Percentiles rank a stretch among this genome's conserved stretches.
Conservation (phyloP, 2,329 filamentous ascomycete genomes). For the Verticillium dahliae region DNA sequence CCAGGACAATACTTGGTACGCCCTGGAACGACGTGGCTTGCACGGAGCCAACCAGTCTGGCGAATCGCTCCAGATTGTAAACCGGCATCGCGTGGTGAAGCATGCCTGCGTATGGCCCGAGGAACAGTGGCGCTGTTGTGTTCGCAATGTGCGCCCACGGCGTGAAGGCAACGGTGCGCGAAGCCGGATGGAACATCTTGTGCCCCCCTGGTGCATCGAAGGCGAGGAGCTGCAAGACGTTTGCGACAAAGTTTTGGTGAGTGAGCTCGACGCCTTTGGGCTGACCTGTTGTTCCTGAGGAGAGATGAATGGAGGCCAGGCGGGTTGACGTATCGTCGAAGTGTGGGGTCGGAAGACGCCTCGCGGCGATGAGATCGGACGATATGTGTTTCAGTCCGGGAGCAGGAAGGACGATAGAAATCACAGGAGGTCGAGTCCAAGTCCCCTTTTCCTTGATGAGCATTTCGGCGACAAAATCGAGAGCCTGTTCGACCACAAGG, state of each 20-base stretch:
- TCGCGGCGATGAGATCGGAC: slow-evolving; percentile 22
- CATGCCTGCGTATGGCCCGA: slow-evolving; percentile 35
- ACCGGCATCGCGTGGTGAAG: slow-evolving; percentile 35
- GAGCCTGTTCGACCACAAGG: slow-evolving; percentile 21
- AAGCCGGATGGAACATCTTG: slow-evolving; percentile 24
- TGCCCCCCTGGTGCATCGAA: slow-evolving; percentile 27
- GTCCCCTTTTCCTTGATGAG: slow-evolving; percentile 17
- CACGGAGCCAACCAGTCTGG: slow-evolving; percentile 23
- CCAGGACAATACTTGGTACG: slow-evolving; percentile 29
- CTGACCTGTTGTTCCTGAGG: slow-evolving; percentile 72
- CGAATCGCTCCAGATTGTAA: slow-evolving; percentile 27
- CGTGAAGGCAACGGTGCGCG: slow-evolving; percentile 31
- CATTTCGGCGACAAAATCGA: slow-evolving; percentile 21
- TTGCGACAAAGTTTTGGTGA: slow-evolving; percentile 76
- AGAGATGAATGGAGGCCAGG: slow-evolving; percentile 24
- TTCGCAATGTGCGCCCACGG: slow-evolving; percentile 37
- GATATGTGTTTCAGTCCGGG: slow-evolving; percentile 19
- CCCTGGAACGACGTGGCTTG: slow-evolving; percentile 31
- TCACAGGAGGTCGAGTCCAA: slow-evolving; percentile 25
- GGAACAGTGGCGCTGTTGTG: slow-evolving; percentile 33
- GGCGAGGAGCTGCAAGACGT: slow-evolving; percentile 31
- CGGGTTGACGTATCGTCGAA: slow-evolving; percentile 21
- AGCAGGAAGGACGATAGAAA: slow-evolving; percentile 24
- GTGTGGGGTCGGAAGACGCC: slow-evolving; percentile 26
- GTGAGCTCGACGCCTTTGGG: slow-evolving; percentile 89